Base-by-base conservation (phyloP, 345 rosid genomes). In the Eutrema yunnanense region DNA sequence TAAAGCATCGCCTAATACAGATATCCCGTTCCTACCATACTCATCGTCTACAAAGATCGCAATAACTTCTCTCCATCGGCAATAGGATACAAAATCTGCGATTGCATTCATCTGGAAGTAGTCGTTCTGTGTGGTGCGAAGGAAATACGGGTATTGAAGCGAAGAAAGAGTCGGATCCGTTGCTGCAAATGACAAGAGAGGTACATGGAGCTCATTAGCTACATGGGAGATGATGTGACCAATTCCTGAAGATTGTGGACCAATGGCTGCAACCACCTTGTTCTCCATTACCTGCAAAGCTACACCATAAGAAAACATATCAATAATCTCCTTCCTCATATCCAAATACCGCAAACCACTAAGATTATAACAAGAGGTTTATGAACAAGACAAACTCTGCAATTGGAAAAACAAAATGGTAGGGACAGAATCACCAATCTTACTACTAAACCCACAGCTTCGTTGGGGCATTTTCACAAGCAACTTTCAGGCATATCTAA, bases 191-290 rank as follows among this genome's bases (percentile, higher is more conserved):
- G 87, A 84, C 36, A 89, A 80, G 63, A 89, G 82, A 13, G 95
- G 95, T 44, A 85, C 79, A 33, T 84, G 90, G n/a, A 89, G 88
- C 74, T 89, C 95, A 40, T 85, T 81, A 36, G 83, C 87, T 26
- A 85, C 84, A 63, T 86, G 92, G 34, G 97, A 89, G 71, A 94
- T 85, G 62, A 91, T 72, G 71, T 91, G 98, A 69, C 95, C 92
- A 81, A 94, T 82, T 33, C 88, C 96, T 8, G 98, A 94, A 70
- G 97, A 94, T 62, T 91, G 97, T 29, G 98, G 98, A 70, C 98
- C 98, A 70, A 94, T 82, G 58, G 82, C 96, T 60, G 81, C 84
- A 50, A 86, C 83, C 26, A 94, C 86, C 16, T 85, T 84, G 50
- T 78, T 80, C 81, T 83, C 92, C 86, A 94, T 84, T 71, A 94